These are phyloP conservation scores for barley (Hordeum vulgare) DNA, from an alignment of 176 grass and related monocot species.

Conservation along the genomic window MorexV3_pseudomolecules_assembly NC_058518.1:439804945-439805444, in stretches of 20 bases:
- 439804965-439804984: constrained; percentile 70
- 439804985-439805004: constrained; percentile 71
- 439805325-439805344: constrained; percentile 64
- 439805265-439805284: constrained; percentile 49
- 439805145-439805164: constrained; percentile 58
- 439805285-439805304: constrained; percentile 37
- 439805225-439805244: constrained; percentile 62
- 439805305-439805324: constrained; percentile 53
- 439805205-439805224: constrained; percentile 59
- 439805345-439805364: constrained; percentile 43
- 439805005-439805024: constrained; percentile 55
- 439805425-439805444: constrained; percentile 72
- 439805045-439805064: constrained; percentile 62
- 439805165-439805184: constrained; percentile 65
- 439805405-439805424: constrained; percentile 40
- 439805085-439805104: constrained; percentile 74
- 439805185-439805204: constrained; percentile 52
- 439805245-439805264: constrained; percentile 12
- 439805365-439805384: constrained; percentile 60
- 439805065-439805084: constrained; percentile 69
- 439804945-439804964: constrained; percentile 60
- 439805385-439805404: constrained; percentile 68
- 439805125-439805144: constrained; percentile 42
- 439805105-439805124: constrained; percentile 49
- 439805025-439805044: constrained; percentile 72